Evolutionary conservation across 2,329 filamentous ascomycete species (phyloP), one percentile per base, ranked within the genome.

Genomic region (Cladophialophora psammophila): DNA sequence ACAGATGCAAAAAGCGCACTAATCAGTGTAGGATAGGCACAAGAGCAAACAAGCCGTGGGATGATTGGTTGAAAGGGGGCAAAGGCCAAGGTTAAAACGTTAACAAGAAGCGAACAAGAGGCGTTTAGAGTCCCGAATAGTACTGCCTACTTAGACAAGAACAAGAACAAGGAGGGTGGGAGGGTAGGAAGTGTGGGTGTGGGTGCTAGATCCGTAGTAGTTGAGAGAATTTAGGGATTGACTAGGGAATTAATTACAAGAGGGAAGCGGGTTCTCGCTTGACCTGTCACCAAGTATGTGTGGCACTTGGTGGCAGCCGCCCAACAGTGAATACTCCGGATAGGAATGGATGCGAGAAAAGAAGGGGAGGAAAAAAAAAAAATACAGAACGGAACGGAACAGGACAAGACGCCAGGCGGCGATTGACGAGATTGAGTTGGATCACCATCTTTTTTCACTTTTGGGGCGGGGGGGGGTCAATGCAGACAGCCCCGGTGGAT

Each of bases 241-340:
- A 26, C 26, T 26, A 26, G 26, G 26, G 26, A 26, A 26, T 26
- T 26, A 26, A 26, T 26, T 26, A 26, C 26, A 26, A 26, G 26
- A 54, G 60, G 48, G 38, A 59, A 54, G 66, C 62, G 66, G 66
- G 57, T 65, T 62, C 59, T 68, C 66, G 66, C 66, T 68, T 68
- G 62, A 65, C 35, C 32, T 34, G 26, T 26, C 26, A 26, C 26
- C 3, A 26, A 26, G 26, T 26, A 26, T 34, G 55, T 53, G 62
- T 65, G 66, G 66, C 66, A 65, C 66, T 48, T 45, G 15, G 26
- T 26, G 2, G 26, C 26, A n/a, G 26, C 18, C 18, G 50, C 10
- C 53, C 61, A 64, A 64, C 64, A 42, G 38, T 57, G 65, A 48
- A 67, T 64, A 61, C 53, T 55, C 35, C 15, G 20, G 26, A 15